Evolutionary conservation across 2,329 filamentous ascomycete genomes (phyloP), one percentile per base, ranked within the genome.

Genomic region (Apiospora kogelbergensis): DNA sequence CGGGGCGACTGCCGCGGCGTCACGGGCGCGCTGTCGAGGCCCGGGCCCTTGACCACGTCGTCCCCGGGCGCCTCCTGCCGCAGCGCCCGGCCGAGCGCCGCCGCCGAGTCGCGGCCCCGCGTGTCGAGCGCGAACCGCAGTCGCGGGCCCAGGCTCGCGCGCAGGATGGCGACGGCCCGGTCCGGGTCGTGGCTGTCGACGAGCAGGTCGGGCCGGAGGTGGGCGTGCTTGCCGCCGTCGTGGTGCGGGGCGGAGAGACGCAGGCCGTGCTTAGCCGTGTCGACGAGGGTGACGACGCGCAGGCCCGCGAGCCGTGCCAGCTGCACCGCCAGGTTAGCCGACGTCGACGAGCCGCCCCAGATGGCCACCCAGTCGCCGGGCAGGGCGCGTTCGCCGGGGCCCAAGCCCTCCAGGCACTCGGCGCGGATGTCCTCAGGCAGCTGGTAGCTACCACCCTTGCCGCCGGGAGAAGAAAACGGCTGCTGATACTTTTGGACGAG

Each of bases 331-430:
- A 92, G 82, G 71, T 89, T 86, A 0, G 91, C 92, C 1, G 90
- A 92, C 0, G 90, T 93, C 0, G 90, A 91, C 1, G 90, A 93
- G 1, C 84, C 92, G 68, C 92, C 92, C 91, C 92, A 94, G 63
- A 94, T 88, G 1, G 88, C 89, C 46, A 94, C 80, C 87, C 90
- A 94, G 70, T 94, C 91, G 0, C 90, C 91, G 0, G 79, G 73
- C 53, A 82, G 81, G 0, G 89, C 86, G 10, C 89, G 81, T 71
- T 92, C 89, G 0, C 77, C 74, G 1, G 80, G 74, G 0, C 76
- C 72, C 6, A 91, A 87, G 0, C 85, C 84, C 0, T 83, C 76
- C n/a, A 92, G 83, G 68, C 89, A 90, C 76, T 94, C 91, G 5
- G 83, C 76, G 2, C 84, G 79, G 7, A 93, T 86, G 74, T 94